Evolutionary conservation across 1,139 yeast genomes (phyloP), one percentile per base, ranked within the genome.

Genomic region (Cylindricascospora bacillispora): DNA sequence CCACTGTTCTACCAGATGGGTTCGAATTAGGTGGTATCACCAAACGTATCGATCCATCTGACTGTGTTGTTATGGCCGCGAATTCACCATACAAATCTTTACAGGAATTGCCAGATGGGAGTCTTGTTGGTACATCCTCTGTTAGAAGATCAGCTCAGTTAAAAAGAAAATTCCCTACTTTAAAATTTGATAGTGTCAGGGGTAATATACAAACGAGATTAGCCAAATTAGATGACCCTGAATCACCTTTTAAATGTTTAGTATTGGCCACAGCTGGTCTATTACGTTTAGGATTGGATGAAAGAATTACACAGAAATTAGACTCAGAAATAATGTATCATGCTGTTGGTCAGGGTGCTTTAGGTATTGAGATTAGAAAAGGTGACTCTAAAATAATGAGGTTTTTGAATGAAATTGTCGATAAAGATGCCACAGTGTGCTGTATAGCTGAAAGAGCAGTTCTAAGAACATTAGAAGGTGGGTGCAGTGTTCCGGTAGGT

Each of bases 301-400:
- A 71, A 38, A 67, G 97, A 54, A 85, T 89, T 48, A 70, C 83
- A 11, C 57, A 59, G 41, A 63, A 73, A 24, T 64, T 89, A 39
- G 73, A 77, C 39, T 67, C 74, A n/a, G 81, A 83, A 22, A 83
- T 78, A 35, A 82, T 89, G 94, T 81, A 76, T 53, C 82, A 89
- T 52, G 95, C 98, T 0, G 95, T 89, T 24, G 98, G 98, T 12
- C 98, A 89, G 61, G 98, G 98, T 39, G 97, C 97, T 0, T 61
- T 89, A 31, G 98, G 97, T 13, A 63, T 89, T 23, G 98, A 89
- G 57, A 81, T 86, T 41, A 70, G 92, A 46, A 67, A 68, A 35
- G 70, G 67, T 33, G 95, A 92, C 52, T 53, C 57, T 6, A 57
- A 61, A 31, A 67, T 79, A 52, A 62, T 63, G 44, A 57, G 67